Base-by-base conservation (phyloP, 1,284 basidiomycete genomes). In the Cutaneotrichosporon sp. region DNA sequence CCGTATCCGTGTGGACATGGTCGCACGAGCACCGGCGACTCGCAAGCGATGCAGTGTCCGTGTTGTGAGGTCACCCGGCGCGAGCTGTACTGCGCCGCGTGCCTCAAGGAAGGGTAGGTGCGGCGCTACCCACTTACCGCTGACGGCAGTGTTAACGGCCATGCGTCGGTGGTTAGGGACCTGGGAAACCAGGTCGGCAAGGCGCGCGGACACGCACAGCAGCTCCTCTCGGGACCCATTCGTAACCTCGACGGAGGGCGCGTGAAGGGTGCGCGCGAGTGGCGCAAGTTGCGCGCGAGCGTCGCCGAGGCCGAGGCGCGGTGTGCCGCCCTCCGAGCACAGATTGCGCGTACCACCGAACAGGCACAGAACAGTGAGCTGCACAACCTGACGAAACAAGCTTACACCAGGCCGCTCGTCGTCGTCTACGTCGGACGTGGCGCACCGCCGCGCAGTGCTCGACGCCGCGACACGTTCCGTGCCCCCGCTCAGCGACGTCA, bases 51-150 rank as follows among this genome's bases (percentile, higher is more conserved):
- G 36, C 40, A 42, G 21, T 67, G 68, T 37, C 60, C 57, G 4
- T 64, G 60, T 49, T 71, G 69, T 51, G 60, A 62, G 18, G 44
- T 47, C 7, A 44, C 55, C 4, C 61, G 67, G 46, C 15, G 47
- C 10, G 42, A 52, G 18, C 61, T 64, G 20, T 69, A 64, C 54
- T 72, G 69, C 54, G 34, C 62, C 4, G 13, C 40, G 12, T 72
- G 69, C 43, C 56, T 72, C 2, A 55, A 41, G 8, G 55, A 68
- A 57, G 66, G 68, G 68, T 70, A 30, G 21, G 68, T 55, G 14
- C 7, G n/a, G 17, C 8, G 14, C 12, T 22, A 18, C 14, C 22
- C 36, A n/a, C 4, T 18, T 33, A 38, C 8, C 20, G 17, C 51
- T 43, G 17, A 50, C 44, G 21, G 9, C 41, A 62, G 64, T 14